A percentile compares a stretch with the other conserved stretches of the same genome.
These are phyloP conservation scores for Kwoniella dejecticola DNA, from an alignment of 768 basidiomycete genomes.

Conservation along the genomic window DNA sequence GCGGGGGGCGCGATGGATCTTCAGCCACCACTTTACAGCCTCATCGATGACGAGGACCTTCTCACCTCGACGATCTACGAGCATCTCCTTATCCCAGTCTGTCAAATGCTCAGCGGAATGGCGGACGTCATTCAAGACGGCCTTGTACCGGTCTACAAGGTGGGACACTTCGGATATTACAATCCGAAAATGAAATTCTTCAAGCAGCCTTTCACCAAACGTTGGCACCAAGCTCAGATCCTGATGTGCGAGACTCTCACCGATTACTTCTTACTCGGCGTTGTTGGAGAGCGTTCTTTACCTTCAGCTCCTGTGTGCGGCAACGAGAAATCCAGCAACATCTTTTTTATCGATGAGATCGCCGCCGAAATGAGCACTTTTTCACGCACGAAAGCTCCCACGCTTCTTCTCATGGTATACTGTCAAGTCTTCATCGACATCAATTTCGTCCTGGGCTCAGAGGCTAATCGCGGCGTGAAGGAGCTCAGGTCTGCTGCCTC, in stretches of 20 bases:
- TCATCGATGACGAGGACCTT: background rate
- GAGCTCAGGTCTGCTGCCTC: background rate
- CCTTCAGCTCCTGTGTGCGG: conserved; percentile 1
- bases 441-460: conserved; percentile 1
- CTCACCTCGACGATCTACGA: conserved; percentile 6
- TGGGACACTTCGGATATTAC: conserved; percentile 10
- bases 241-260: conserved; percentile 14
- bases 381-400: background rate
- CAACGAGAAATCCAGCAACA: background rate
- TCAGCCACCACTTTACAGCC: background rate
- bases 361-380: conserved; percentile 13
- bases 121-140: conserved; percentile 6
- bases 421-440: conserved; percentile 21
- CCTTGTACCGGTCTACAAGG: conserved; percentile 7
- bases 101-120: conserved; percentile 7
- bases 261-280: conserved; percentile 15
- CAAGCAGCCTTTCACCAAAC: background rate
- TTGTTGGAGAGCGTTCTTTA: background rate
- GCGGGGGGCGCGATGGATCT: background rate
- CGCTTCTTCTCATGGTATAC: conserved; percentile 7
- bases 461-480: background rate
- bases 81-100: conserved; percentile 13
- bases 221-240: conserved; percentile 18
- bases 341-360: conserved; percentile 20
- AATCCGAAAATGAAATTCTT: conserved; percentile 1